These are phyloP conservation scores for Phytophthora foliorum DNA, from an alignment of 352 stramenopile genomes.

Conservation along the genomic window DNA sequence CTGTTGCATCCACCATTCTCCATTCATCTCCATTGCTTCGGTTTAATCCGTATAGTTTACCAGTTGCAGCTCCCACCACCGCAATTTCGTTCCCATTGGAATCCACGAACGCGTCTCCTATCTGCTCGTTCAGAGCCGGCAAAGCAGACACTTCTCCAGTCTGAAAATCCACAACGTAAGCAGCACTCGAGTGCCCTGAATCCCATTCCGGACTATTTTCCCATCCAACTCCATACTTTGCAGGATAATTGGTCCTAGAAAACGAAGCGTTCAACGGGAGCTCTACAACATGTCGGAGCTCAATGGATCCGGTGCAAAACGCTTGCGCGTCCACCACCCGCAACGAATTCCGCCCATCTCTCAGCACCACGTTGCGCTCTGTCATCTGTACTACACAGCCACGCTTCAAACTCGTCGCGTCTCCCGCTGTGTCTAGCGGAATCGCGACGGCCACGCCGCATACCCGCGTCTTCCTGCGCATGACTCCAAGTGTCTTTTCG, in stretches of 20 bases:
- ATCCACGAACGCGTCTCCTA: conserved; percentile 27
- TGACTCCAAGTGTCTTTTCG: conserved; percentile 25
- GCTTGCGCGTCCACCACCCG: conserved; percentile 16
- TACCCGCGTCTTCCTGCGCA: conserved; percentile 15
- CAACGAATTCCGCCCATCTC: conserved; percentile 3
- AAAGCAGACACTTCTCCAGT: conserved; percentile 16
- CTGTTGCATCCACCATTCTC: conserved; percentile 10
- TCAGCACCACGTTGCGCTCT: conserved; percentile 15
- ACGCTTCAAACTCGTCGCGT: not conserved
- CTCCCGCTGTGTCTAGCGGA: conserved; percentile 12
- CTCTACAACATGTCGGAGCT: conserved; percentile 11
- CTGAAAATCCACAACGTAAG: conserved; percentile 31
- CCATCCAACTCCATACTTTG: conserved; percentile 12
- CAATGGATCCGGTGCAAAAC: conserved; percentile 22
- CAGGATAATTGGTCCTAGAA: not conserved
- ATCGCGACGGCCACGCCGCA: conserved; percentile 15
- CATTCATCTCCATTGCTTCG: conserved; percentile 15
- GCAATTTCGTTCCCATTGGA: conserved; percentile 16
- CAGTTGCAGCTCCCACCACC: conserved; percentile 16
- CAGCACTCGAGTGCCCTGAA: not conserved
- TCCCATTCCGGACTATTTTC: not conserved
- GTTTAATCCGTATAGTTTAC: conserved; percentile 14
- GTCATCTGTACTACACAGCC: conserved; percentile 10
- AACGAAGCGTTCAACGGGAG: conserved; percentile 16
- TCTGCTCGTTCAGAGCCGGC: conserved; percentile 15